A percentile compares a stretch with the other conserved stretches of the same genome.
Conservation (phyloP, 129 eudicot genomes). For the Rutidosis leptorrhynchoides region DNA sequence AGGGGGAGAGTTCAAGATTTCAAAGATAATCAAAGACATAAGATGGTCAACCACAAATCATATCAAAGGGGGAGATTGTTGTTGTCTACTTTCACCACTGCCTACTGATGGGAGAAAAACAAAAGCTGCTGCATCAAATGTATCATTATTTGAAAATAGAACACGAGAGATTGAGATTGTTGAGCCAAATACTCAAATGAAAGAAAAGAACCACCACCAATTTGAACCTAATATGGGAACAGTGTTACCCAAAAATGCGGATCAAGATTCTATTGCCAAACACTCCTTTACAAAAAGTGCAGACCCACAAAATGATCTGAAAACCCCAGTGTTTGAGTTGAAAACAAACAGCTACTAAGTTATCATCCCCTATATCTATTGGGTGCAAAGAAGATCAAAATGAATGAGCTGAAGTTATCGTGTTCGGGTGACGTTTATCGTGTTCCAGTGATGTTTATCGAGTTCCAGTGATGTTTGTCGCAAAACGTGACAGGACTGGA, state of each 20-base stretch:
- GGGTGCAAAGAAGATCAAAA: no score
- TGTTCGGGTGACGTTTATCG: no score
- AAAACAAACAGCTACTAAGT: constrained; percentile 31
- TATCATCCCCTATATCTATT: constrained; percentile 36
- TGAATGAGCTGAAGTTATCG: no score
- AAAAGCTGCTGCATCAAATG: constrained; percentile 32
- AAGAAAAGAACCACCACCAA: constrained; percentile 20
- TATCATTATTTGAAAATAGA: constrained; percentile 23
- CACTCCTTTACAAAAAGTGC: constrained; percentile 28
- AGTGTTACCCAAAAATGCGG: constrained; percentile 25
- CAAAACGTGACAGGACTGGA: no score
- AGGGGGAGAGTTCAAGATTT: no score
- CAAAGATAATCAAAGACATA: no score
- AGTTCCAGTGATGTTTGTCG: no score
- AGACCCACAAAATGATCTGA: constrained; percentile 29
- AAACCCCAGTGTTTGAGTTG: constrained; percentile 38
- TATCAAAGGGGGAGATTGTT: no score
- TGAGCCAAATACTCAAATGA: constrained; percentile 31
- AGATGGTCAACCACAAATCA: no score
- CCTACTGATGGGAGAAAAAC: constrained; percentile 36
- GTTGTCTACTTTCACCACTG: no score
- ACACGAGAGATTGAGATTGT: constrained; percentile 22
- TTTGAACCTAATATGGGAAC: constrained; percentile 26
- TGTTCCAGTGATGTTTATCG: no score
- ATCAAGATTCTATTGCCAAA: constrained; percentile 30